Evolutionary conservation across 257 asterid species (phyloP).

Genomic region (Jaltomata sinuosa): DNA sequence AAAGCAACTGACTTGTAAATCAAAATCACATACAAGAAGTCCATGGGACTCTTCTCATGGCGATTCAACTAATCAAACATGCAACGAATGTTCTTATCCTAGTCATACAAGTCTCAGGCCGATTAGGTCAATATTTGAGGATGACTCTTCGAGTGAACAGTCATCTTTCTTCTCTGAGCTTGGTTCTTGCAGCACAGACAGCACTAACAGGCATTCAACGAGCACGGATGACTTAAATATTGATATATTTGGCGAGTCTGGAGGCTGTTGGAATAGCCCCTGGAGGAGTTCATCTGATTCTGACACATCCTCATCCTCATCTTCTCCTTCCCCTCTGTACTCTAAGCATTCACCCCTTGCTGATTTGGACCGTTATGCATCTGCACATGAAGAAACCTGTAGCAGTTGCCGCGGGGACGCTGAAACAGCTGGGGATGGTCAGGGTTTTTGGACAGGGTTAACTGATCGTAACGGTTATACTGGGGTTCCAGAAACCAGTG

Average conservation of each 20-base stretch:
- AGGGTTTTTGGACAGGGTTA: constrained; percentile 11
- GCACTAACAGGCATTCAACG: constrained; percentile 43
- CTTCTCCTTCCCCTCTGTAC: constrained; percentile 48
- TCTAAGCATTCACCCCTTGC: constrained; percentile 30
- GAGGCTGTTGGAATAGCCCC: constrained; percentile 13
- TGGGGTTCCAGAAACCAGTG: constrained; percentile 6
- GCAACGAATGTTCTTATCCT: constrained; percentile 14
- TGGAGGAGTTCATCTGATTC: constrained; percentile 50
- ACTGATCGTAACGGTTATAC: neutral
- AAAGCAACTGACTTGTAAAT: constrained; percentile 11
- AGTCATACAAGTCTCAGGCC: constrained; percentile 10
- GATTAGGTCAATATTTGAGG: constrained; percentile 16
- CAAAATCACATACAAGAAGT: constrained; percentile 21
- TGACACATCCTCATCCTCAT: constrained; percentile 51
- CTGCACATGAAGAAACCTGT: constrained; percentile 15
- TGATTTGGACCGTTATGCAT: constrained; percentile 31
- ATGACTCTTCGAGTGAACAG: constrained; percentile 30
- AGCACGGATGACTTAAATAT: constrained; percentile 47
- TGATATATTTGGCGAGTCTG: constrained; percentile 28
- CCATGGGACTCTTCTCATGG: constrained; percentile 25
- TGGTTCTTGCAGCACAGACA: constrained; percentile 57
- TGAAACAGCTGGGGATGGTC: constrained; percentile 15
- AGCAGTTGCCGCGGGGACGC: constrained; percentile 1
- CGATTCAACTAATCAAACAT: constrained; percentile 4
- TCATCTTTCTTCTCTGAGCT: constrained; percentile 66